Percentiles rank a stretch among this genome's conserved stretches.
Conservation (phyloP, 768 basidiomycete genomes). For the Hysterangium stoloniferum region DNA sequence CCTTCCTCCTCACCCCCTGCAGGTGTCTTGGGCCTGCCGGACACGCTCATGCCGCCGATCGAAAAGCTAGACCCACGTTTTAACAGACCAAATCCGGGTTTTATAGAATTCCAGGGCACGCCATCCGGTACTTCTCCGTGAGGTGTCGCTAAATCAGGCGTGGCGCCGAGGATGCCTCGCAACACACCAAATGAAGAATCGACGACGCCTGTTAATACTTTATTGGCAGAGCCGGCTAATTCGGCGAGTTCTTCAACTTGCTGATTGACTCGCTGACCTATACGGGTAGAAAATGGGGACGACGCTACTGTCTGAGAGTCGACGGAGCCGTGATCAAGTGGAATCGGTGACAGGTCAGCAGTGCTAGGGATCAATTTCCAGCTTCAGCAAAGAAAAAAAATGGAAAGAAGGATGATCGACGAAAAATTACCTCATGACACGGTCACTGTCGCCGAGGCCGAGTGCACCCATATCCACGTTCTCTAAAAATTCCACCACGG, state of each 20-base stretch:
- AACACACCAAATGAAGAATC: slow-evolving; percentile 87
- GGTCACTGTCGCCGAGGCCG: slow-evolving; percentile 52
- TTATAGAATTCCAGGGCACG: slow-evolving; percentile 34
- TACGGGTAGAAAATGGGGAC: slow-evolving; percentile 38
- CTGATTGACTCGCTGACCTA: slow-evolving; percentile 74
- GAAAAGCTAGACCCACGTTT: slow-evolving; percentile 76
- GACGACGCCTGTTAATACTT: slow-evolving; percentile 75
- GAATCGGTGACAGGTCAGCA: slow-evolving; percentile 76
- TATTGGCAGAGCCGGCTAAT: slow-evolving; percentile 64
- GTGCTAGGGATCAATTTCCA: slow-evolving; percentile 36
- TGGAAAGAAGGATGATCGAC: too few relatives aligned
- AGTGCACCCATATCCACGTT: slow-evolving; percentile 80
- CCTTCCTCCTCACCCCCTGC: slow-evolving; percentile 27
- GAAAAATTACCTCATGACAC: slow-evolving; percentile 60
- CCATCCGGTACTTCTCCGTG: slow-evolving; percentile 23
- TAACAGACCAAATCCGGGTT: slow-evolving; percentile 58
- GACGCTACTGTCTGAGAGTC: slow-evolving; percentile 31
- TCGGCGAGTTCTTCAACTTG: slow-evolving; percentile 67
- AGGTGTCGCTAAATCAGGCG: slow-evolving; percentile 19
- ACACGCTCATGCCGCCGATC: slow-evolving; percentile 67
- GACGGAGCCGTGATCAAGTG: slow-evolving; percentile 49
- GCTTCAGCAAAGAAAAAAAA: not conserved
- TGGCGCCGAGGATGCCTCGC: slow-evolving; percentile 54
- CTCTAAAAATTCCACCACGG: slow-evolving; percentile 92
- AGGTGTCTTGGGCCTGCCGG: slow-evolving; percentile 28